Evolutionary conservation across 768 basidiomycete genomes (phyloP), one percentile per base, ranked within the genome.

Genomic region (Leccinum barrowsii): DNA sequence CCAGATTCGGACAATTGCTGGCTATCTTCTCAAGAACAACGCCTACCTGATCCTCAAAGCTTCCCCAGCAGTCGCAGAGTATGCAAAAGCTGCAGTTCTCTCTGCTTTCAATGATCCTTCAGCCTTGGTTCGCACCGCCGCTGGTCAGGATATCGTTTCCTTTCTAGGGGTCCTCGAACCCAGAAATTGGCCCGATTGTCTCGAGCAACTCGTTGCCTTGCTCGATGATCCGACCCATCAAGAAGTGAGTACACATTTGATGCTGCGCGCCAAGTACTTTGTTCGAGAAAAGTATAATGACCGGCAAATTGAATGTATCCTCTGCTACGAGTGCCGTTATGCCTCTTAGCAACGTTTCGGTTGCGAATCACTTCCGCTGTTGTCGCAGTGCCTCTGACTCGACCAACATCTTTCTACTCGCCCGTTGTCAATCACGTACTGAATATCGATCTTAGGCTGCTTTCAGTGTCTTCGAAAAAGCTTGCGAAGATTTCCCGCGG

Each of bases 1-100:
- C 70, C 89, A 90, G 52, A 93, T 96, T 72, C 86, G 96, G 54
- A 91, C 92, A 59, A 95, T 98, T 77, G 95, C 96, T 24, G 96
- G 96, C 46, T 92, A 98, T 67, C 80, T 98, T 22, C 85, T 99
- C 74, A 99, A 99, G 85, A 98, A 99, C 75, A 94, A 94, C 67
- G 84, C 92, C 47, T 82, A 86, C 58, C 81, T 89, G 63, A 86
- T 94, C 70, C 79, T 94, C 55, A 80, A 78, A 50, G 82, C 85
- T 7, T 77, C 85, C 22, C 78, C 80, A 17, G 83, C 86, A 50
- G 88, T 94, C 21, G 79, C 82, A 30, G 78, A 83, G 51, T 91
- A 86, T 69, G 85, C 90, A 63, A 91, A 94, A 74, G 76, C 76
- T 30, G 83, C 88, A 49, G 84, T 93, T 30, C 84, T 94, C 6